A percentile compares a stretch with the other conserved stretches of the same genome.
Evolutionary conservation across 192 early-diverging fungal genomes (phyloP).

Genomic region (Spinellus fusiger): DNA sequence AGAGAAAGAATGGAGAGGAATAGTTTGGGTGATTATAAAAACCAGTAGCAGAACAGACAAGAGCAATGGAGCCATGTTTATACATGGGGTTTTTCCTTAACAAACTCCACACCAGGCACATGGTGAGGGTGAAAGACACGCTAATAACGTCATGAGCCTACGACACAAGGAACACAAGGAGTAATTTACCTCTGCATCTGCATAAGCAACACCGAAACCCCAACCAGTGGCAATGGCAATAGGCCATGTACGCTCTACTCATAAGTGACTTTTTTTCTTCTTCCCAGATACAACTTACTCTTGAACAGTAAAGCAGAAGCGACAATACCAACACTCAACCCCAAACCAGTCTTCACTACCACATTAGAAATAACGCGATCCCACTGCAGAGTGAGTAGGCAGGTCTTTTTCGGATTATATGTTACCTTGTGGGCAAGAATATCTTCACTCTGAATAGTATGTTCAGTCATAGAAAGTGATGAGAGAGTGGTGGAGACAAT

Average conservation of each 20-base stretch:
- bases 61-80: neutral
- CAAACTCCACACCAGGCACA: constrained; percentile 41
- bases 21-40: too few relatives aligned
- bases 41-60: neutral
- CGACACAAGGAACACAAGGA: too few relatives aligned
- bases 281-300: constrained; percentile 54
- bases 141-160: too few relatives aligned
- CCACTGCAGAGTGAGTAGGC: too few relatives aligned
- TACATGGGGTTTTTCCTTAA: constrained; percentile 37
- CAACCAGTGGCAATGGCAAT: constrained; percentile 78
- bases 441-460: constrained; percentile 51
- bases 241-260: constrained; percentile 81
- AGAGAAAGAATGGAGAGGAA: too few relatives aligned
- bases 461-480: constrained; percentile 22
- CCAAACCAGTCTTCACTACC: constrained; percentile 74
- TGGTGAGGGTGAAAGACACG: constrained; percentile 47
- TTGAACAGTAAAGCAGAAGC: constrained; percentile 81
- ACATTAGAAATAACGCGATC: constrained; percentile 80
- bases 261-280: too few relatives aligned
- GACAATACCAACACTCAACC: constrained; percentile 81
- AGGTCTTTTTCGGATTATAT: neutral
- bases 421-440: constrained; percentile 57
- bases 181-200: constrained; percentile 69
- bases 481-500: neutral
- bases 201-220: constrained; percentile 77